Evolutionary conservation across 768 basidiomycete species (phyloP), one percentile per base, ranked within the genome.

Genomic region (Chiua virens): DNA sequence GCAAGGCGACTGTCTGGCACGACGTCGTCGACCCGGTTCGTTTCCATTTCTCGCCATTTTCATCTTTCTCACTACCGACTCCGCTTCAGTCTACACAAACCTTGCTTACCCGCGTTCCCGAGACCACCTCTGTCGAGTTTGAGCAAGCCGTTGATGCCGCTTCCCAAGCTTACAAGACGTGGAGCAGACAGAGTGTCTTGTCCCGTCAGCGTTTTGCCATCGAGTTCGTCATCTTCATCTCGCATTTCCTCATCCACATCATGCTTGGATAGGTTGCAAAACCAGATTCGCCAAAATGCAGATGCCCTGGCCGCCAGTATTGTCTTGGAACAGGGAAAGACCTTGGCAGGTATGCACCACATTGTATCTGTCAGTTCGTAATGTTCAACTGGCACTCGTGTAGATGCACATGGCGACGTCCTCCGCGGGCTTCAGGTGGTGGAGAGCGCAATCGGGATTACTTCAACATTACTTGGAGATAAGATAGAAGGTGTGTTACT

Each of bases 301-400:
- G 92, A 92, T 60, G 87, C 86, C 44, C 79, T 99, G 48, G 95
- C 94, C 1, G 78, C 76, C 38, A 92, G 87, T 59, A 98, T 98
- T 49, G 92, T 95, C 22, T 73, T 98, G 20, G 95, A 98, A 67
- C 96, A 98, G 71, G 96, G 96, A 15, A 98, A 98, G 74, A 99
- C 96, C 0, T 71, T 90, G 38, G 82, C 89, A 56, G 89, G 89
- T 89, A 58, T 15, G 71, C 54, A 25, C n/a, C 9, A 40, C 25
- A 44, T 30, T 22, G 4, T 52, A 25, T 35, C n/a, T 40, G 22
- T 39, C 42, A 41, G 41, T n/a, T 34, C 48, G 32, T 43, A 36
- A 36, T 38, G 17, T 39, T 32, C 36, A 5, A 53, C 45, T 23
- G 14, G 47, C 22, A 38, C 18, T 20, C 28, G 10, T 46, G 20